Evolutionary conservation across 192 early-diverging fungal species (phyloP), one percentile per base, ranked within the genome.

Genomic region (Podila verticillata): DNA sequence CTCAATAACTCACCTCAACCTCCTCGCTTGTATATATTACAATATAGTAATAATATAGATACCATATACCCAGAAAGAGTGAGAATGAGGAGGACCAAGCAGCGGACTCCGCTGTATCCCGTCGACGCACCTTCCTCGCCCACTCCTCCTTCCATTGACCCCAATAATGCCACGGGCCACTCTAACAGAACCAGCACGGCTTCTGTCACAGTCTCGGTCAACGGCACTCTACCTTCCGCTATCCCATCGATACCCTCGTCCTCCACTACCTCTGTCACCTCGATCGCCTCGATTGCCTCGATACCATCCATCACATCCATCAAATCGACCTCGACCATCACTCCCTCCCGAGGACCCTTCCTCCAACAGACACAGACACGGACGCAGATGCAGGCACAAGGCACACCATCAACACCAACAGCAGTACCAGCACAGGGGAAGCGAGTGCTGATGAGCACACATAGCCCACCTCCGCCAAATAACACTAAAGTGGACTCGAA

Each of bases 231-330:
- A 7, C 20, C 61, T 1, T 62, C 75, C 15, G 28, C 48, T 61
- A 57, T 66, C 39, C 69, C 75, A 29, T 22, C 63, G 30, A 66
- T 56, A 39, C 34, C 73, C n/a, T 68, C 74, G 7, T 58, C 74
- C 54, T 48, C 66, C n/a, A 59, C 32, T 24, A 60, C 74, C 29
- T 54, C 51, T 2, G 24, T 54, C 24, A 12, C 51, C 20, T 69
- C 74, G 20, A 66, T 65, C 34, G 24, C 73, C 7, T 75, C 73
- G 7, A 78, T 70, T 7, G 28, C 75, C 26, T 71, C 69, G 20
- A 67, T 66, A 57, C 47, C 74, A 48, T 78, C 74, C 30, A 59
- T 65, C 22, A 28, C 56, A 17, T 68, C 66, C 10, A 57, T 58
- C 35, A 49, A 68, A 31, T 68, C 74, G 4, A 35, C 48, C 31